These are phyloP conservation scores for Mycena chlorophos DNA, from an alignment of 768 basidiomycete genomes.

Conservation along the genomic window DNA sequence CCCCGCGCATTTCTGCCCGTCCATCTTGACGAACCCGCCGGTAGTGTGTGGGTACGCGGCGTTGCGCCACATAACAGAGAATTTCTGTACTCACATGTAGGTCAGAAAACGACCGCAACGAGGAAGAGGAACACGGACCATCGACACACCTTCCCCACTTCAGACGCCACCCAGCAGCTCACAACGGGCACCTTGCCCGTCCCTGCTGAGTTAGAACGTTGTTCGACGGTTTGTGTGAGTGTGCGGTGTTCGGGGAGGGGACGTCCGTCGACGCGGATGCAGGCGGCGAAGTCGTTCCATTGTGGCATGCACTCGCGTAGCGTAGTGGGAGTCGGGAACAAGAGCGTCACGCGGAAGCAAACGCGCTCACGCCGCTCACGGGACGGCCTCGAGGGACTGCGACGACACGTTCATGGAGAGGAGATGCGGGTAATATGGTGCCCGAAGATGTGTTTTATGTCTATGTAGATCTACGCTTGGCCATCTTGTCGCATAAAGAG, in stretches of 20 bases:
- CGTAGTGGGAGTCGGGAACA: neutral
- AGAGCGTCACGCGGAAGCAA: neutral
- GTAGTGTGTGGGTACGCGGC: neutral
- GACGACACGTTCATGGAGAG: too few relatives aligned
- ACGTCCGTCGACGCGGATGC: neutral
- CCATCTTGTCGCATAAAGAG: too few relatives aligned
- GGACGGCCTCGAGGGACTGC: too few relatives aligned
- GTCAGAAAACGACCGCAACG: neutral
- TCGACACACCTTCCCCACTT: neutral
- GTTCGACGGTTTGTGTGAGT: neutral
- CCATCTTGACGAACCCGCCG: neutral
- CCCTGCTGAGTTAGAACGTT: too few relatives aligned
- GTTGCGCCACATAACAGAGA: neutral
- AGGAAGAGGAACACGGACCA: neutral
- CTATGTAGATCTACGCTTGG: too few relatives aligned
- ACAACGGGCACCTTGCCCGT: neutral
- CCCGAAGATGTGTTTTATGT: too few relatives aligned
- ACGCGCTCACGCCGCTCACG: too few relatives aligned
- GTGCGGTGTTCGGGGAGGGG: neutral
- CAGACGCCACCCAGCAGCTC: neutral
- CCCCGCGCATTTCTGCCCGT: neutral
- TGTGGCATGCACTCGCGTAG: neutral
- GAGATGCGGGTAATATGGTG: too few relatives aligned
- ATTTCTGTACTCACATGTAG: neutral
- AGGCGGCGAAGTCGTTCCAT: neutral